A percentile compares a stretch with the other conserved stretches of the same genome.
These are phyloP conservation scores for Telopea speciosissima DNA, from an alignment of 177 flowering plant species.

Conservation along the genomic window DNA sequence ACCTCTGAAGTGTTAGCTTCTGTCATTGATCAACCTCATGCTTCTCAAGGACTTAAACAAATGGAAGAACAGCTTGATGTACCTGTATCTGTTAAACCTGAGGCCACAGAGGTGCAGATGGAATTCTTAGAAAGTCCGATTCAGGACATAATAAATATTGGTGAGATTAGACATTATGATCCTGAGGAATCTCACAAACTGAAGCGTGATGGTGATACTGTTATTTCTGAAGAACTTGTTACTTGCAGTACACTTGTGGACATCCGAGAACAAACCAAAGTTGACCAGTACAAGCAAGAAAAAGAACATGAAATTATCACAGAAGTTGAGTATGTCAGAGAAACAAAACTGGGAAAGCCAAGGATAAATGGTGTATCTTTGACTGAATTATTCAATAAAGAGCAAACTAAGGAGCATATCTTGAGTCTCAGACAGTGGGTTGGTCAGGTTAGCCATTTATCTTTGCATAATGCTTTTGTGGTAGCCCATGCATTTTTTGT, in stretches of 20 bases:
- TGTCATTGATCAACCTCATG: constrained; percentile 6
- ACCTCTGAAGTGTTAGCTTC: not conserved
- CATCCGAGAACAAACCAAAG: not conserved
- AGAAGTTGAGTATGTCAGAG: constrained; percentile 2
- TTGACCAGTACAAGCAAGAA: constrained; percentile 1
- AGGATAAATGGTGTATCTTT: constrained; percentile 27
- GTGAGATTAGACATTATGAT: not conserved
- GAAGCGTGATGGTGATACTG: not conserved
- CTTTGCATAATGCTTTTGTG: not conserved
- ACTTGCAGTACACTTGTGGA: constrained; percentile 3
- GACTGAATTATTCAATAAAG: constrained; percentile 36
- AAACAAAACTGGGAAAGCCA: constrained; percentile 14
- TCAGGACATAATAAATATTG: not conserved
- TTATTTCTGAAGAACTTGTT: constrained; percentile 9
- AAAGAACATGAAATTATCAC: constrained; percentile 2
- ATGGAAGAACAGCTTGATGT: constrained; percentile 11
- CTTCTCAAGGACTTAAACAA: constrained; percentile 8
- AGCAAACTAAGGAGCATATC: constrained; percentile 43
- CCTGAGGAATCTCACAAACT: not conserved
- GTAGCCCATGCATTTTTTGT: not conserved
- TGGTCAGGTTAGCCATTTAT: constrained; percentile 29
- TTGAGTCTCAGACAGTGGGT: constrained; percentile 23
- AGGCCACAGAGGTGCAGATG: constrained; percentile 7
- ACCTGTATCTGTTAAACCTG: constrained; percentile 11
- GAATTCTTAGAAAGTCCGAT: not conserved